Evolutionary conservation across 768 basidiomycete genomes (phyloP).

Genomic region (Boletus eberwhitei): DNA sequence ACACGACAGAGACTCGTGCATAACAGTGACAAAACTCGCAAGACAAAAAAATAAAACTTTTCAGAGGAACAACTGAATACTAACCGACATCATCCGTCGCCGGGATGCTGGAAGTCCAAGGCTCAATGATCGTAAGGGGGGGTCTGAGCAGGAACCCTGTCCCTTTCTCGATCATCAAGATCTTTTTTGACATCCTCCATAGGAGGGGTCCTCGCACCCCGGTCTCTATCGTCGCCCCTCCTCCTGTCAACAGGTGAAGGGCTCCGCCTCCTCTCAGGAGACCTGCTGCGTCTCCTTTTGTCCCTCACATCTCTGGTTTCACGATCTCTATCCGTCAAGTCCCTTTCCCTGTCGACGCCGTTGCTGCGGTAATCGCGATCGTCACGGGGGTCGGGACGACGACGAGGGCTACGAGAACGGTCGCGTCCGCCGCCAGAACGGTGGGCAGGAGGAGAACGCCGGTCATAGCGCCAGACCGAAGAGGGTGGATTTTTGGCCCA

Average conservation of each 20-base stretch:
- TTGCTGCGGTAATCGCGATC: slow-evolving; percentile 39
- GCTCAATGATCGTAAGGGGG: slow-evolving; percentile 57
- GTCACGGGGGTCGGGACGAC: slow-evolving; percentile 37
- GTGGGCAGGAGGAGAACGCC: slow-evolving; percentile 46
- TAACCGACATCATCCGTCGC: not conserved
- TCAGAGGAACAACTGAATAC: slow-evolving; percentile 1
- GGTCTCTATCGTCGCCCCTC: slow-evolving; percentile 46
- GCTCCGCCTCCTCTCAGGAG: slow-evolving; percentile 46
- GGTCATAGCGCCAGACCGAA: slow-evolving; percentile 75
- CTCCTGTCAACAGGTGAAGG: slow-evolving; percentile 39
- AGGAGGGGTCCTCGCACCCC: slow-evolving; percentile 49
- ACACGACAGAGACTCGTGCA: slow-evolving; percentile 12
- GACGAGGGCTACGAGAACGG: slow-evolving; percentile 54
- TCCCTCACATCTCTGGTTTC: slow-evolving; percentile 42
- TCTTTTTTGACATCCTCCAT: slow-evolving; percentile 41
- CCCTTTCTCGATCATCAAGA: slow-evolving; percentile 47
- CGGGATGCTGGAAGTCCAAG: not conserved
- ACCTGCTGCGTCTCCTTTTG: slow-evolving; percentile 48
- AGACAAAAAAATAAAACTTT: not conserved
- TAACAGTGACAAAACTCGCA: not conserved
- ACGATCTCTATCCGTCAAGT: slow-evolving; percentile 30
- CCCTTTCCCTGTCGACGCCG: slow-evolving; percentile 36
- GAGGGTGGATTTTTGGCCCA: slow-evolving; percentile 85
- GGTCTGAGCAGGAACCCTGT: slow-evolving; percentile 46
- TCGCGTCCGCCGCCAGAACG: slow-evolving; percentile 40